A percentile compares a stretch with the other conserved stretches of the same genome.
Conservation (phyloP, 139 green algal genomes). For the Spirogloea muscicola region DNA sequence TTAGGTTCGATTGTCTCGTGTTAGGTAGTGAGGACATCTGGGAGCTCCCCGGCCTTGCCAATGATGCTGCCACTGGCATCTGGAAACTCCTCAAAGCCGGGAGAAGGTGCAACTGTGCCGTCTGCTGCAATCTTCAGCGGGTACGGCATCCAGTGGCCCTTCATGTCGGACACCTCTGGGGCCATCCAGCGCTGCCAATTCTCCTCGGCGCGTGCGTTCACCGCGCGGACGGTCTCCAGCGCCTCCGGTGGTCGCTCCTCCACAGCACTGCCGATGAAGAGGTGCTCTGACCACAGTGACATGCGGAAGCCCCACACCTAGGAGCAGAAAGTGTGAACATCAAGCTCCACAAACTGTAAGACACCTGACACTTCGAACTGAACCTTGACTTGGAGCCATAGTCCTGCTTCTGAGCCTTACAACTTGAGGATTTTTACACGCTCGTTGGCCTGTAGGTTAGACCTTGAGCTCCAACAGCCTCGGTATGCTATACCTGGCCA, state of each 20-base stretch:
- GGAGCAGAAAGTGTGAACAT: too few species aligned
- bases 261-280: too few species aligned
- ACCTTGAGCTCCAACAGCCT: too few species aligned
- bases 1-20: too few species aligned
- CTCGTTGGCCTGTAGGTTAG: too few species aligned
- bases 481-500: background rate
- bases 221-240: constrained; percentile 37
- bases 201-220: constrained; percentile 14
- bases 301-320: constrained; percentile 54
- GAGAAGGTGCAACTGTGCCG: background rate
- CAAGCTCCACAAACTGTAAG: too few species aligned
- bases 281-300: constrained; percentile 56
- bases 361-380: too few species aligned
- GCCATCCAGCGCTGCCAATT: constrained; percentile 15
- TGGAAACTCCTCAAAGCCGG: background rate
- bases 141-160: constrained; percentile 20
- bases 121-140: background rate
- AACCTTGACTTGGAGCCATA: too few species aligned
- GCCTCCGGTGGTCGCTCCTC: constrained; percentile 3
- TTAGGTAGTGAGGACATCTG: constrained; percentile 43
- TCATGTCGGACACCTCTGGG: constrained; percentile 11
- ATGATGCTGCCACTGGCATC: constrained; percentile 20
- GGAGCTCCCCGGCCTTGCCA: constrained; percentile 27
- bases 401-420: too few species aligned
- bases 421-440: too few species aligned